A percentile compares a stretch with the other conserved stretches of the same genome.
Evolutionary conservation across 331 rosid species (phyloP).

Genomic region (Acacia concinna): DNA sequence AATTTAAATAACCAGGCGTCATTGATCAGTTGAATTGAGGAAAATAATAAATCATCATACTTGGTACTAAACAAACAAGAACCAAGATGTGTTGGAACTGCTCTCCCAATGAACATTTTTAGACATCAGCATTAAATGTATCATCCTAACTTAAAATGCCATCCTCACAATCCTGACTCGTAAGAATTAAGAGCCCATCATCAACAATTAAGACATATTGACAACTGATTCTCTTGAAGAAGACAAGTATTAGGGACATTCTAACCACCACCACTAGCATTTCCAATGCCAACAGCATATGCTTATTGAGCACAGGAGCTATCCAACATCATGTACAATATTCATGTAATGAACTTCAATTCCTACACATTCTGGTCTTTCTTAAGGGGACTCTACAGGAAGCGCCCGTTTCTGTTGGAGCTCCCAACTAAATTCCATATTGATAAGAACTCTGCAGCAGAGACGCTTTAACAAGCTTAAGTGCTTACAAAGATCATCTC

Average conservation of each 20-base stretch:
- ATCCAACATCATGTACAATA: background rate
- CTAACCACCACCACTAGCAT: background rate
- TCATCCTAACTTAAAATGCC: background rate
- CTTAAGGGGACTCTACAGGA: constrained; percentile 4
- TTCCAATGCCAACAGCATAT: background rate
- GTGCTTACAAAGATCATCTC: background rate
- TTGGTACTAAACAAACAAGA: background rate
- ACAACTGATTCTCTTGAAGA: background rate
- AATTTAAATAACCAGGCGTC: background rate
- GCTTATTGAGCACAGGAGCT: background rate
- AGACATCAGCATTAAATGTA: background rate
- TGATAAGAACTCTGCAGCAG: background rate
- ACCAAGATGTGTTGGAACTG: background rate
- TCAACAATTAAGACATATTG: background rate
- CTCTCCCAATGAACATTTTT: background rate
- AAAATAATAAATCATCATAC: background rate
- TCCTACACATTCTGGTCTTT: constrained; percentile 28
- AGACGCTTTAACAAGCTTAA: background rate
- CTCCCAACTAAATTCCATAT: background rate
- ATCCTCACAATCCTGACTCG: background rate
- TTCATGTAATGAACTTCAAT: constrained; percentile 3
- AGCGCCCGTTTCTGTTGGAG: background rate
- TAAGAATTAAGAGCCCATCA: background rate
- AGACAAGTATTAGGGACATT: background rate
- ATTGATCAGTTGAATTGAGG: background rate